Evolutionary conservation across 805 yeast genomes (phyloP), one percentile per base, ranked within the genome.

Genomic region (Schwanniomyces vanrijiae): DNA sequence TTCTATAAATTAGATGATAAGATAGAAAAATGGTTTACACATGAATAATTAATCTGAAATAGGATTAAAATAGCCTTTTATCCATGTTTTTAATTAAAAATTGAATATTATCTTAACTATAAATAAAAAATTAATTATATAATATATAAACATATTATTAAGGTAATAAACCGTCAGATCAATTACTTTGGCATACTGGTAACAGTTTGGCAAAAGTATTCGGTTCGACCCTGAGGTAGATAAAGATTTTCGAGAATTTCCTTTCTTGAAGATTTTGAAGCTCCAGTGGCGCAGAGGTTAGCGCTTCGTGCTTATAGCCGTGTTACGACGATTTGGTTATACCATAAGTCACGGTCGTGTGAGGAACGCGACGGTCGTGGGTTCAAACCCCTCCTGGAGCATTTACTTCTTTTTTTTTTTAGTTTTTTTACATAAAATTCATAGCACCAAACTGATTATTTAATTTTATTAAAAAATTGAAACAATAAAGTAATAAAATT

Each of bases 321-420:
- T 61, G 53, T 68, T 62, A 57, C 73, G 71, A 65, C 71, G 58
- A 62, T 57, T 51, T 67, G 73, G 73, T 69, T 68, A 69, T 69
- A 55, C 73, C 74, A 66, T 58, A 67, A 66, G 76, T 69, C 75
- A 70, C 76, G 74, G 74, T 71, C 77, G 77, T 72, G 76, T 72
- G 76, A 71, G 77, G 75, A 71, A 73, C 77, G 77, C 77, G 76
- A 73, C 73, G 76, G 77, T 73, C 77, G 75, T 71, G 76, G 76
- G 77, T 73, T 73, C 77, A 69, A 73, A 65, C 77, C 77, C 76
- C 76, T 71, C 75, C 76, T 70, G 71, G 77, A 72, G 76, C 77
- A 73, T 71, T 67, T 66, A 66, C 62, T 58, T 51, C 62, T 66
- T 68, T 68, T 64, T 59, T 57, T 39, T 21, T 14, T 19, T n/a